A percentile compares a stretch with the other conserved stretches of the same genome.
Conservation (phyloP, 331 rosid genomes). For the Acacia concinna region DNA sequence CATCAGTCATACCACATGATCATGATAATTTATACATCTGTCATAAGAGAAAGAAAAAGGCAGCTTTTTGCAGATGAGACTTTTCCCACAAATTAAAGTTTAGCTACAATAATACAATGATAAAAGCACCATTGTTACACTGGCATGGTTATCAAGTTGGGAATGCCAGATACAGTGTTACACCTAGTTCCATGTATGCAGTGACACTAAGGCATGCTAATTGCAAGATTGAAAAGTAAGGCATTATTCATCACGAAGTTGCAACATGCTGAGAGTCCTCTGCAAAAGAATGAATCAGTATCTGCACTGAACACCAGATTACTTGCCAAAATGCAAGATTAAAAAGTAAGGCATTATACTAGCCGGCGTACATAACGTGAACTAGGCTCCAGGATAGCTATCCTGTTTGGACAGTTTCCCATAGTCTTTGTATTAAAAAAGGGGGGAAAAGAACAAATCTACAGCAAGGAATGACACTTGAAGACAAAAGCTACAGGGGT, state of each 20-base stretch:
- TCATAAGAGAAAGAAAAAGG: not conserved
- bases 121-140: conserved; percentile 27
- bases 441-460: not conserved
- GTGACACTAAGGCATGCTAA: not conserved
- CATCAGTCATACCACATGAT: conserved; percentile 32
- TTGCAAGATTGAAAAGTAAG: not conserved
- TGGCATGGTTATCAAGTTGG: conserved; percentile 9
- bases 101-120: conserved; percentile 21
- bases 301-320: not conserved
- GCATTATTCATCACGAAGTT: conserved; percentile 2
- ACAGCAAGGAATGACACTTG: not conserved
- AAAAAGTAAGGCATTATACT: not conserved
- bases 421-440: not conserved
- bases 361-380: not conserved
- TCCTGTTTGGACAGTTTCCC: not conserved
- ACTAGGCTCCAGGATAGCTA: not conserved
- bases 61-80: conserved; percentile 4
- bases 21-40: conserved; percentile 22
- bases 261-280: conserved; percentile 18
- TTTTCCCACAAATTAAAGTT: not conserved
- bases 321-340: not conserved
- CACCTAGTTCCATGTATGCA: conserved; percentile 7
- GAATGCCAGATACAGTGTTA: conserved; percentile 21
- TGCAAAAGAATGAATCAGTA: conserved; percentile 12
- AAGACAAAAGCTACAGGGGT: not conserved